Percentiles rank a stretch among this genome's conserved stretches.
phyloP scores from a whole-genome alignment of 2,329 filamentous ascomycete genomes.

The Microsporum canis region DNA sequence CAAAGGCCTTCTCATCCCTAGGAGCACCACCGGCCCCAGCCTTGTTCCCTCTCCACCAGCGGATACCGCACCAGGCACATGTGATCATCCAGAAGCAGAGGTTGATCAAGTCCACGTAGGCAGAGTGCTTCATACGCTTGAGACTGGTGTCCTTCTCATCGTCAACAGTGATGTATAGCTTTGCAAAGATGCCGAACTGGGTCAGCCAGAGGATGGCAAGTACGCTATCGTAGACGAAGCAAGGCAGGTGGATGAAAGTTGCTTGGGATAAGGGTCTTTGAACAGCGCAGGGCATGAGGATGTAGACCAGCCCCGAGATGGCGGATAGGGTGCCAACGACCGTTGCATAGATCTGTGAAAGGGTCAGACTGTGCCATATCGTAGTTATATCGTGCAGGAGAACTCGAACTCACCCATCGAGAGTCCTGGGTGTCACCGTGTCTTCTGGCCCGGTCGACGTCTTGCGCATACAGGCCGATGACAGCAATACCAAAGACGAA shows the following conservation, averaged over 20 bases:
- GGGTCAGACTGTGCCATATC: constrained; percentile 2
- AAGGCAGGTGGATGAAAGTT: constrained; percentile 19
- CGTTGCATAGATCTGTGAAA: constrained; percentile 54
- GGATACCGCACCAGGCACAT: constrained; percentile 31
- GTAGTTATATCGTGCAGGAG: neutral
- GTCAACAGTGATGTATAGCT: constrained; percentile 55
- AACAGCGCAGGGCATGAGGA: constrained; percentile 47
- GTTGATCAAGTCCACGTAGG: constrained; percentile 69
- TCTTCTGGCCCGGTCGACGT: constrained; percentile 48
- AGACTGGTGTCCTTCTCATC: constrained; percentile 42
- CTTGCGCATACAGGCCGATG: constrained; percentile 64
- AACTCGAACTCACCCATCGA: constrained; percentile 53
- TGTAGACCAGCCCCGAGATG: constrained; percentile 53
- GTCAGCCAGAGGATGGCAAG: constrained; percentile 69
- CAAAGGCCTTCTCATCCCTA: constrained; percentile 12
- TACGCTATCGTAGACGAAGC: constrained; percentile 59
- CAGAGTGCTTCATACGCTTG: constrained; percentile 70
- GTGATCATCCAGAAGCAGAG: constrained; percentile 65
- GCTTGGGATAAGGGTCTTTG: constrained; percentile 25
- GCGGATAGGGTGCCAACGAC: constrained; percentile 56
- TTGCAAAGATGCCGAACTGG: constrained; percentile 73
- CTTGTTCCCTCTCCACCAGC: constrained; percentile 25
- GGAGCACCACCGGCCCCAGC: constrained; percentile 1
- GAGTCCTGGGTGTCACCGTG: constrained; percentile 44
- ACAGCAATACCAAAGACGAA: constrained; percentile 66